phyloP scores from a whole-genome alignment of 2,329 filamentous ascomycete genomes.

The Diaporthe sp. region DNA sequence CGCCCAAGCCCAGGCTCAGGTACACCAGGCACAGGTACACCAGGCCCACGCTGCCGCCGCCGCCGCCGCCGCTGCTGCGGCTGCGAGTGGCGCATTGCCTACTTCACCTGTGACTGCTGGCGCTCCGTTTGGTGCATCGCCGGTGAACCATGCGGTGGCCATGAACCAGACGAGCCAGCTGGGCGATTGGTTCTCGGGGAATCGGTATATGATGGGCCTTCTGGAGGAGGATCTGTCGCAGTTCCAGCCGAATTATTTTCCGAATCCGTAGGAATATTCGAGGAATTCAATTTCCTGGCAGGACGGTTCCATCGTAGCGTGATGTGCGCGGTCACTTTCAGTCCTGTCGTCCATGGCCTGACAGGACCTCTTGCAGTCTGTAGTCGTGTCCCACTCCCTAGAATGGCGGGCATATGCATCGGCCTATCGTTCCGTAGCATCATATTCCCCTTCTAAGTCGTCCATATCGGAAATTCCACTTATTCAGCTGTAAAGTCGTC shows the following conservation, averaged over 20 bases:
- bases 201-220: conserved; percentile 74
- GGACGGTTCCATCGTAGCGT: background rate
- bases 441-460: too few species aligned
- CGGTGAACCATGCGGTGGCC: conserved; percentile 27
- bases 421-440: background rate
- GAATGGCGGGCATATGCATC: too few species aligned
- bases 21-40: conserved; percentile 49
- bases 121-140: conserved; percentile 34
- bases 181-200: conserved; percentile 77
- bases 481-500: background rate
- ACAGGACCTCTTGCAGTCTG: too few species aligned
- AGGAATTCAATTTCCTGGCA: background rate
- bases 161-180: conserved; percentile 59
- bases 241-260: conserved; percentile 50
- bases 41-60: conserved; percentile 23
- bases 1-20: conserved; percentile 25
- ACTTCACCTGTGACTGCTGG: conserved; percentile 23
- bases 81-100: conserved; percentile 16
- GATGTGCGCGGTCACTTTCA: background rate
- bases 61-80: conserved; percentile 10
- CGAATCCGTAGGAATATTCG: conserved; percentile 41
- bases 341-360: background rate
- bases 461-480: background rate
- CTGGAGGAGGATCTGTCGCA: conserved; percentile 72
- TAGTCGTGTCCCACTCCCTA: background rate